Evolutionary conservation across 106 monocot species (phyloP).

Genomic region (Platanthera zijinensis): DNA sequence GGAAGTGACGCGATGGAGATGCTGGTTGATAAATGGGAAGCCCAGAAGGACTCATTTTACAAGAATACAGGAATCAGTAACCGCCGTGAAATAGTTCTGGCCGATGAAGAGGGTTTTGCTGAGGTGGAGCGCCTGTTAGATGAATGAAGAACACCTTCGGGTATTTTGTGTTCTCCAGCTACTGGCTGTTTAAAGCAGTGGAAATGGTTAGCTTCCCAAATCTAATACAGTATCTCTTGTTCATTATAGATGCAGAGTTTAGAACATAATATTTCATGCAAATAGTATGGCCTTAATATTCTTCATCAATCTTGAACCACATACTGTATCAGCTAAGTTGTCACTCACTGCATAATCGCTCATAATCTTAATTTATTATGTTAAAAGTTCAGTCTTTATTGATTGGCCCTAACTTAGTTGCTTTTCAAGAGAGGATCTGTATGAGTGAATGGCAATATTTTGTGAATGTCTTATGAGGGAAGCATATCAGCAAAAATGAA

Average conservation of each 20-base stretch:
- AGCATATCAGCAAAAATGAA: too few species aligned
- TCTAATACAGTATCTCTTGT: not conserved
- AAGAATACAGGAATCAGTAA: constrained; percentile 39
- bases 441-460: not conserved
- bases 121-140: constrained; percentile 37
- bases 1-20: constrained; percentile 31
- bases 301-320: not conserved
- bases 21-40: constrained; percentile 52
- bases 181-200: not conserved
- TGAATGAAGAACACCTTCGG: constrained; percentile 16
- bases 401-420: not conserved
- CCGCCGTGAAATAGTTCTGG: constrained; percentile 17
- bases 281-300: too few species aligned
- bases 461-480: too few species aligned
- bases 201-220: too few species aligned
- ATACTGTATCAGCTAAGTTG: not conserved
- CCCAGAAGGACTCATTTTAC: constrained; percentile 53
- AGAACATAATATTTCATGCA: too few species aligned
- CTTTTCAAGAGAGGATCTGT: too few species aligned
- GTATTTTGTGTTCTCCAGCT: not conserved
- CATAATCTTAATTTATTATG: not conserved
- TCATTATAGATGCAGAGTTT: not conserved
- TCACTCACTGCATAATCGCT: not conserved
- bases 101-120: constrained; percentile 37
- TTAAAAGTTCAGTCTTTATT: not conserved